Percentiles rank a stretch among this genome's conserved stretches.
These are phyloP conservation scores for Eucalyptus polybractea DNA, from an alignment of 345 rosid species.

Conservation along the genomic window DNA sequence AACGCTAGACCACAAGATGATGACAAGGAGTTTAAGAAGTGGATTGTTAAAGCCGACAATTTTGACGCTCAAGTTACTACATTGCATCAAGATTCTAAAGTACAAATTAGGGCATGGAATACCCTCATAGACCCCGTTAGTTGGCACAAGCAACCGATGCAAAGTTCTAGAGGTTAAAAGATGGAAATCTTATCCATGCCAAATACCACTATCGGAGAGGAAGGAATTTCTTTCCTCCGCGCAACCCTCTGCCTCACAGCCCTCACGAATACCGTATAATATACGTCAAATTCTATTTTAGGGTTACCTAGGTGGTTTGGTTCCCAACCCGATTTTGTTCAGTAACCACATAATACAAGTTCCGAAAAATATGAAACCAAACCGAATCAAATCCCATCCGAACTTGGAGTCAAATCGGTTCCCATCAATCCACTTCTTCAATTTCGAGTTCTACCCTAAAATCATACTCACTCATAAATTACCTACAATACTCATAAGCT, in stretches of 20 bases:
- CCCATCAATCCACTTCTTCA: not conserved
- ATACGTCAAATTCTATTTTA: not conserved
- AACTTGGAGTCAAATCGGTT: fast-evolving
- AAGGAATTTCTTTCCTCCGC: not conserved
- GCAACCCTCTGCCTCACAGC: not conserved
- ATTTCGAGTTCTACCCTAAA: not conserved
- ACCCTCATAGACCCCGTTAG: not conserved
- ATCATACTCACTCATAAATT: no score
- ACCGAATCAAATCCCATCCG: not conserved
- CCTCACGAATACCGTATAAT: not conserved
- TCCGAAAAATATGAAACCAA: no score
- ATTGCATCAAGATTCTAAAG: not conserved
- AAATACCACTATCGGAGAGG: not conserved
- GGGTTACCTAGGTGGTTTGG: not conserved
- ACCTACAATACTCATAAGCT: not conserved
- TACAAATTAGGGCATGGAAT: not conserved
- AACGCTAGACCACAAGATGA: not conserved
- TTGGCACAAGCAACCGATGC: not conserved
- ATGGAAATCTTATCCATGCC: not conserved
- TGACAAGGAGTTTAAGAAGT: not conserved
- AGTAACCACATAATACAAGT: not conserved
- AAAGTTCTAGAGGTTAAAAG: not conserved
- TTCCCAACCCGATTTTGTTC: no score
- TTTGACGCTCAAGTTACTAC: not conserved
- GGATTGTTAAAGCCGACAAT: not conserved